Percentiles rank a stretch among this genome's conserved stretches.
These are phyloP conservation scores for Copromyces sp. DNA, from an alignment of 495 filamentous ascomycete species.

Conservation along the genomic window DNA sequence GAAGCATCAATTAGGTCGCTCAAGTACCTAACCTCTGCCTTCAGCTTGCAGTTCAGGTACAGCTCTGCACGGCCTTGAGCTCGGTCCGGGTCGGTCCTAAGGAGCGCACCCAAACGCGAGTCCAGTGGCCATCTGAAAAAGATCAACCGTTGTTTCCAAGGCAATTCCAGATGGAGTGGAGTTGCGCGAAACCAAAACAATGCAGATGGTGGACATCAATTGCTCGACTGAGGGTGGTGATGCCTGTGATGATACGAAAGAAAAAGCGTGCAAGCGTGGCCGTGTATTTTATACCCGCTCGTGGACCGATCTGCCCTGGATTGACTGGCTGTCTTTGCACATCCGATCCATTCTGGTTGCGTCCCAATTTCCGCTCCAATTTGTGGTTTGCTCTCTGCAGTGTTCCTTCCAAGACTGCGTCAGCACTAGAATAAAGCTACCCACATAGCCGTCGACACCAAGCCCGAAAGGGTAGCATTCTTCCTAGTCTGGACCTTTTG, in stretches of 20 bases:
- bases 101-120: neutral
- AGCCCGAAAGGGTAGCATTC: neutral
- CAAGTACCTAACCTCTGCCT: neutral
- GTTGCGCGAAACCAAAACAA: neutral
- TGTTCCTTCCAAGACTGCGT: neutral
- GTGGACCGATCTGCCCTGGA: neutral
- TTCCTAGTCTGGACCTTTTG: neutral
- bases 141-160: neutral
- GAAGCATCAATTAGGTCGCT: neutral
- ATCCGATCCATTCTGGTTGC: neutral
- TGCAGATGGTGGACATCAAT: neutral
- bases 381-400: neutral
- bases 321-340: neutral
- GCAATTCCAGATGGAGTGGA: neutral
- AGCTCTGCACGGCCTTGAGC: neutral
- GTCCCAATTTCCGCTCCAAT: neutral
- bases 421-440: neutral
- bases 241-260: neutral
- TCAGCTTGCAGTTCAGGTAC: neutral
- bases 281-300: neutral
- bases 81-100: neutral
- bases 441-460: neutral
- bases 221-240: neutral
- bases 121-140: neutral
- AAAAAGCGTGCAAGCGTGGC: neutral